phyloP scores from a whole-genome alignment of 257 asterid species.

The Solanum sejunctum region DNA sequence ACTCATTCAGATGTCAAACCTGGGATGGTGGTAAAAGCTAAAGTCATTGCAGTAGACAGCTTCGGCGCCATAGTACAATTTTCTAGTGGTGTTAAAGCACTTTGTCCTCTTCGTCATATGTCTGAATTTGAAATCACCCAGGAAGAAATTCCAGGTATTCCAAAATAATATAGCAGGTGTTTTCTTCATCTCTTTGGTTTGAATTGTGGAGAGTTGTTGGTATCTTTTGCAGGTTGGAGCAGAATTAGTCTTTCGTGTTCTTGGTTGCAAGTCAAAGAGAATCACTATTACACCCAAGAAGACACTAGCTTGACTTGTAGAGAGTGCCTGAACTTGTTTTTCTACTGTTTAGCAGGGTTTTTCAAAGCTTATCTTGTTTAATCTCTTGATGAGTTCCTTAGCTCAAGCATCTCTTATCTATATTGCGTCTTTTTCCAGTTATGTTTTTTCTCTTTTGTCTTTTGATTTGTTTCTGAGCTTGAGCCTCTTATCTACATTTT shows the following conservation, averaged over 20 bases:
- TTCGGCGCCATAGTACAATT: conserved; percentile 92
- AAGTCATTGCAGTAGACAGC: conserved; percentile 61
- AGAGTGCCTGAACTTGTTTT: neutral
- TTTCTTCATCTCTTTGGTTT: conserved; percentile 2
- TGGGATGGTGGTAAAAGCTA: conserved; percentile 95
- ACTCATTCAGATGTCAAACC: conserved; percentile 97
- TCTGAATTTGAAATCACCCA: conserved; percentile 96
- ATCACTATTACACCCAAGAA: conserved; percentile 94
- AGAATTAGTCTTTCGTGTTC: conserved; percentile 80
- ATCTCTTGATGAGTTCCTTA: neutral
- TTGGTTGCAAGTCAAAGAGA: conserved; percentile 97
- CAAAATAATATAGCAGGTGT: conserved; percentile 3
- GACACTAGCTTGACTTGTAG: conserved; percentile 33
- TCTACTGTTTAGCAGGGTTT: neutral
- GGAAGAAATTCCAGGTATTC: conserved; percentile 86
- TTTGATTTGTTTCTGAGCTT: neutral
- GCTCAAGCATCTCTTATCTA: neutral
- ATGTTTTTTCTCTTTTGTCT: neutral
- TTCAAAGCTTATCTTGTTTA: neutral
- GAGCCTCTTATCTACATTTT: neutral
- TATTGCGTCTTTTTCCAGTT: neutral
- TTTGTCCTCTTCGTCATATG: conserved; percentile 99
- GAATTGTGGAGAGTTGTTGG: neutral
- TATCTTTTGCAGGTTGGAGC: conserved; percentile 60
- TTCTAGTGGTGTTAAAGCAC: conserved; percentile 90